Percentiles rank a stretch among this genome's conserved stretches.
Conservation (phyloP, 805 yeast genomes). For the Saccharomycopsis sp. region DNA sequence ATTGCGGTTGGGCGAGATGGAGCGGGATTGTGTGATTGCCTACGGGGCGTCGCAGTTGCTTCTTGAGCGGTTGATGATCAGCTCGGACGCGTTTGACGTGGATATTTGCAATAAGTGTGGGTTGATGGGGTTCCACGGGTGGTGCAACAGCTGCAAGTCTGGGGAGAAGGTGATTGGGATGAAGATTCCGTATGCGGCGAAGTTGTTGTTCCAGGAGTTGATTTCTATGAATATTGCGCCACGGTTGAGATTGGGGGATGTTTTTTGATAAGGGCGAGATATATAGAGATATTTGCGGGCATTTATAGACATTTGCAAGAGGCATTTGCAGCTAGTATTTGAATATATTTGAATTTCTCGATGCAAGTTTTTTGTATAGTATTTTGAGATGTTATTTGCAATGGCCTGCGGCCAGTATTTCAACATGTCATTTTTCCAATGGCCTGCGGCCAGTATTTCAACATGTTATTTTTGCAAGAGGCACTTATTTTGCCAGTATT, state of each 20-base stretch:
- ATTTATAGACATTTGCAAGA: no score
- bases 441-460: no score
- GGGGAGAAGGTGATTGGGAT: conserved; percentile 80
- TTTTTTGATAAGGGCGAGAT: conserved; percentile 49
- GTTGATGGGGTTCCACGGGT: conserved; percentile 91
- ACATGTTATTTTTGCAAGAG: no score
- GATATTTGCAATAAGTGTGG: conserved; percentile 94
- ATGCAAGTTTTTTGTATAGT: no score
- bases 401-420: no score
- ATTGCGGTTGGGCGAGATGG: conserved; percentile 98
- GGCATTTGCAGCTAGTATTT: no score
- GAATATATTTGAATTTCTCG: no score
- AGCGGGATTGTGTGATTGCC: conserved; percentile 98
- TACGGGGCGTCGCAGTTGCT: conserved; percentile 96
- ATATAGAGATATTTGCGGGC: no score
- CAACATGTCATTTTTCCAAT: no score
- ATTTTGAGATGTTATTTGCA: no score
- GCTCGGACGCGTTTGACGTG: conserved; percentile 97
- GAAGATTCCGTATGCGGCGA: conserved; percentile 99
- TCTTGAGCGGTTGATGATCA: conserved; percentile 89
- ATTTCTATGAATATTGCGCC: conserved; percentile 99
- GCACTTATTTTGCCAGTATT: no score
- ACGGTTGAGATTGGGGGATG: conserved; percentile 81
- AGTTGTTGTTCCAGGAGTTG: conserved; percentile 91
- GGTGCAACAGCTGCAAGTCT: conserved; percentile 96